Percentiles rank a stretch among this genome's conserved stretches.
These are phyloP conservation scores for Paspalum vaginatum DNA, from an alignment of 176 grass and related monocot species.

Conservation along the genomic window DNA sequence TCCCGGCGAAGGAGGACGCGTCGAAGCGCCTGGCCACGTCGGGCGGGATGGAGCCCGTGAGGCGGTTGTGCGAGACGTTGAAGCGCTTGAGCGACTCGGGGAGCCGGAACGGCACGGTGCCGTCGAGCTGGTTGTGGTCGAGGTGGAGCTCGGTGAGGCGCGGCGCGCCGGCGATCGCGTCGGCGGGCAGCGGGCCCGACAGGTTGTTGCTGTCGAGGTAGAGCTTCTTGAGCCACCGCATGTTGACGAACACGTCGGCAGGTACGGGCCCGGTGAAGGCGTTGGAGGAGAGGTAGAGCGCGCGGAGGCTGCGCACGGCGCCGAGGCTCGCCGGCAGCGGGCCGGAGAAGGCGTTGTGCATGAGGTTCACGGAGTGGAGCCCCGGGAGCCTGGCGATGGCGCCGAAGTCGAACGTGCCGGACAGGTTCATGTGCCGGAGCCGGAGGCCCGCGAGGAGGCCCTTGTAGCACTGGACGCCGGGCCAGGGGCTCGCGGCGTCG, in stretches of 20 bases:
- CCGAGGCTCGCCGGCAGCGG: slow-evolving; percentile 50
- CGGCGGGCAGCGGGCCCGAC: slow-evolving; percentile 54
- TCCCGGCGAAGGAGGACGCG: slow-evolving; percentile 59
- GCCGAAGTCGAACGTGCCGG: slow-evolving; percentile 55
- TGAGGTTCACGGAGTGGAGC: slow-evolving; percentile 65
- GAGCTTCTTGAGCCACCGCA: slow-evolving; percentile 82
- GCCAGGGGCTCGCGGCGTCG: slow-evolving; percentile 40
- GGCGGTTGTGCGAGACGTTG: slow-evolving; percentile 73
- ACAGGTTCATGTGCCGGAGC: slow-evolving; percentile 56
- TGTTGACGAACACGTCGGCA: slow-evolving; percentile 44
- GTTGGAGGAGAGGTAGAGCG: slow-evolving; percentile 72
- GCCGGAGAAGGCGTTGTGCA: slow-evolving; percentile 57
- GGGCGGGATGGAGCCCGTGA: slow-evolving; percentile 50
- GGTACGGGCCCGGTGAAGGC: slow-evolving; percentile 58
- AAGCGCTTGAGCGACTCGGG: slow-evolving; percentile 52
- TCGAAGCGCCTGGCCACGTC: slow-evolving; percentile 46
- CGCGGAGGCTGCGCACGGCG: slow-evolving; percentile 44
- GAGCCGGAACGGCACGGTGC: slow-evolving; percentile 42
- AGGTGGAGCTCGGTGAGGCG: slow-evolving; percentile 73
- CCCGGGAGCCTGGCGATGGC: slow-evolving; percentile 47
- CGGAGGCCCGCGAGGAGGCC: slow-evolving; percentile 59
- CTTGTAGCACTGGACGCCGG: slow-evolving; percentile 58
- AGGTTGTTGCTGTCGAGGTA: slow-evolving; percentile 73
- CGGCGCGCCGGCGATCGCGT: slow-evolving; percentile 41
- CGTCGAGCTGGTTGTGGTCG: slow-evolving; percentile 64